A percentile compares a stretch with the other conserved stretches of the same genome.
Conservation (phyloP, 805 yeast genomes). For the Lipomyces japonicus region DNA sequence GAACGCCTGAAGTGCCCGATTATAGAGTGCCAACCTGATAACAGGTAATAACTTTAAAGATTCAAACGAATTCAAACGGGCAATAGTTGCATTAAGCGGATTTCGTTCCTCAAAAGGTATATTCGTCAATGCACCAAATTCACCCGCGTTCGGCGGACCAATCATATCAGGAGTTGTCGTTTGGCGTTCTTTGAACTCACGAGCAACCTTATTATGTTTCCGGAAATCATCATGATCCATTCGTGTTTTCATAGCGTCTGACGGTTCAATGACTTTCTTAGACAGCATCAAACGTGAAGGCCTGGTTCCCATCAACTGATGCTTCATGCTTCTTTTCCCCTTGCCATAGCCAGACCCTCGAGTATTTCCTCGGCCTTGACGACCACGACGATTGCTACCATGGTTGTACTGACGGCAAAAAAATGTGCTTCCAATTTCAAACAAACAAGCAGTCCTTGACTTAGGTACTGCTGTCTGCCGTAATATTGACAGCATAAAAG, state of each 20-base stretch:
- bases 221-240: conserved; percentile 21
- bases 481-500: no score
- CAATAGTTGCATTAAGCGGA: conserved; percentile 42
- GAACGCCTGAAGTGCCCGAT: conserved; percentile 44
- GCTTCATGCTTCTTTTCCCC: background rate
- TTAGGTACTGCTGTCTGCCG: no score
- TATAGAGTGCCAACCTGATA: conserved; percentile 57
- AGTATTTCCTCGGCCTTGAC: background rate
- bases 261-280: conserved; percentile 14
- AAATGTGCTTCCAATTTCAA: no score
- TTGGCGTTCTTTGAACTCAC: conserved; percentile 15
- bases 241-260: conserved; percentile 10
- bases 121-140: conserved; percentile 33
- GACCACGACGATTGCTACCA: no score
- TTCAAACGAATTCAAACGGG: conserved; percentile 58
- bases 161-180: conserved; percentile 6
- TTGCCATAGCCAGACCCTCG: background rate
- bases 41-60: conserved; percentile 63
- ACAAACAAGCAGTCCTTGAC: no score
- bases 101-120: conserved; percentile 33
- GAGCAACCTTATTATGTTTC: conserved; percentile 12
- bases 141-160: conserved; percentile 36
- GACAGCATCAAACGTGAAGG: conserved; percentile 10
- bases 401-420: no score
- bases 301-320: background rate